Percentiles rank a stretch among this genome's conserved stretches.
Conservation (phyloP, 2,329 filamentous ascomycete species). For the Fusarium sarcochroum region DNA sequence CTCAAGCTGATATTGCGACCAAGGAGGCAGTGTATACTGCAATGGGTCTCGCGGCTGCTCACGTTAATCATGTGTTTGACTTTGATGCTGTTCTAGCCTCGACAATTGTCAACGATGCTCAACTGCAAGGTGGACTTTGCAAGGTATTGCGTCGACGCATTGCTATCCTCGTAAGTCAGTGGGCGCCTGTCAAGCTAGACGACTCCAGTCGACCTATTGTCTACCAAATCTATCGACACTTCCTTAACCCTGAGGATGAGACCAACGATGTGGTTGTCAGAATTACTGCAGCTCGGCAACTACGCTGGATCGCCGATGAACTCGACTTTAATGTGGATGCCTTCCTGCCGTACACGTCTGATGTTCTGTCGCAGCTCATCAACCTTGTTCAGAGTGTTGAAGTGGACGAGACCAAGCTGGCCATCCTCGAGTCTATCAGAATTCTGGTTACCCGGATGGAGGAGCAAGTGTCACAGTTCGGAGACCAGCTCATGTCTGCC, state of each 20-base stretch:
- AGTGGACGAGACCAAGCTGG: conserved; percentile 89
- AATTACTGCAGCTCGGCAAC: conserved; percentile 88
- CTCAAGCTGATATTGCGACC: conserved; percentile 77
- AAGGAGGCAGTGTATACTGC: conserved; percentile 97
- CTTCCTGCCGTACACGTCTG: conserved; percentile 83
- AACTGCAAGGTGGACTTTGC: conserved; percentile 72
- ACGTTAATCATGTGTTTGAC: conserved; percentile 80
- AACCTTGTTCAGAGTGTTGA: conserved; percentile 84
- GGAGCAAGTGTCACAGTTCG: conserved; percentile 74
- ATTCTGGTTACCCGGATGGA: conserved; percentile 87
- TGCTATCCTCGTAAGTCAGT: conserved; percentile 89
- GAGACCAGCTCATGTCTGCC: conserved; percentile 84
- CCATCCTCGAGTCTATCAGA: conserved; percentile 87
- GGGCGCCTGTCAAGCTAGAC: conserved; percentile 84
- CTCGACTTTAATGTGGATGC: conserved; percentile 81
- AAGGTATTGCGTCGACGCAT: conserved; percentile 90
- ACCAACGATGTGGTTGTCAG: conserved; percentile 93
- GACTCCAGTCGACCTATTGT: conserved; percentile 78
- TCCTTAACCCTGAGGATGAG: conserved; percentile 82
- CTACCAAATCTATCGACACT: conserved; percentile 90
- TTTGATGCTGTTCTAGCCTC: conserved; percentile 85
- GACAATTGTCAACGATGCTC: conserved; percentile 83
- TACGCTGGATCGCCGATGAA: conserved; percentile 85
- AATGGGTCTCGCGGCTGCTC: conserved; percentile 85
- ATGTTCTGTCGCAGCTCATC: conserved; percentile 81